Percentiles rank a stretch among this genome's conserved stretches.
phyloP scores from a whole-genome alignment of 2,329 filamentous ascomycete genomes.

The Periconia sp. region DNA sequence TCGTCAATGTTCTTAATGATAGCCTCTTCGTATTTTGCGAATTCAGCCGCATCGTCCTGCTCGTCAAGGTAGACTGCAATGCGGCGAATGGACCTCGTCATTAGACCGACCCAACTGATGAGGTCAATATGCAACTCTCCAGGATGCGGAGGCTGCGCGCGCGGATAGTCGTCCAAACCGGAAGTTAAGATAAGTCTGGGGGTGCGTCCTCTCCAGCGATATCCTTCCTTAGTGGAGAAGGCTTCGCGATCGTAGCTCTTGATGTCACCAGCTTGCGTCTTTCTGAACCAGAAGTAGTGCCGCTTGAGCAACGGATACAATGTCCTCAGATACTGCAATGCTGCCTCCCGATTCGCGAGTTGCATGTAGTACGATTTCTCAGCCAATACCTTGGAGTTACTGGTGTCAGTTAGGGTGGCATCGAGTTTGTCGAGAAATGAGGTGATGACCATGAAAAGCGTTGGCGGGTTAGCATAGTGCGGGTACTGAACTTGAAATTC shows the following conservation, averaged over 20 bases:
- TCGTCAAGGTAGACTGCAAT: slow-evolving; percentile 77
- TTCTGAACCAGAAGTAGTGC: slow-evolving; percentile 94
- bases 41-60: slow-evolving; percentile 73
- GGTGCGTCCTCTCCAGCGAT: slow-evolving; percentile 91
- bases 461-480: slow-evolving; percentile 96
- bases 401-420: slow-evolving; percentile 39
- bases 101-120: slow-evolving; percentile 96
- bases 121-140: slow-evolving; percentile 94
- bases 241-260: slow-evolving; percentile 88
- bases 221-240: slow-evolving; percentile 86
- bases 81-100: slow-evolving; percentile 81
- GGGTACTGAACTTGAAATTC: slow-evolving; percentile 97
- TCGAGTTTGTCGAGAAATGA: slow-evolving; percentile 79
- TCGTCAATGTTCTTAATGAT: slow-evolving; percentile 87
- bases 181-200: slow-evolving; percentile 86
- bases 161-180: slow-evolving; percentile 94
- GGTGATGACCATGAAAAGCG: slow-evolving; percentile 86
- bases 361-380: slow-evolving; percentile 60
- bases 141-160: slow-evolving; percentile 88
- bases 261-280: slow-evolving; percentile 86
- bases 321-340: slow-evolving; percentile 69
- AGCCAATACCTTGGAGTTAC: slow-evolving; percentile 37
- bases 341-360: slow-evolving; percentile 67
- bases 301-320: slow-evolving; percentile 85
- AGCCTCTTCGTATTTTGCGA: slow-evolving; percentile 70